Conservation (phyloP, 163 green algal genomes). For the Chloromonas sp. region DNA sequence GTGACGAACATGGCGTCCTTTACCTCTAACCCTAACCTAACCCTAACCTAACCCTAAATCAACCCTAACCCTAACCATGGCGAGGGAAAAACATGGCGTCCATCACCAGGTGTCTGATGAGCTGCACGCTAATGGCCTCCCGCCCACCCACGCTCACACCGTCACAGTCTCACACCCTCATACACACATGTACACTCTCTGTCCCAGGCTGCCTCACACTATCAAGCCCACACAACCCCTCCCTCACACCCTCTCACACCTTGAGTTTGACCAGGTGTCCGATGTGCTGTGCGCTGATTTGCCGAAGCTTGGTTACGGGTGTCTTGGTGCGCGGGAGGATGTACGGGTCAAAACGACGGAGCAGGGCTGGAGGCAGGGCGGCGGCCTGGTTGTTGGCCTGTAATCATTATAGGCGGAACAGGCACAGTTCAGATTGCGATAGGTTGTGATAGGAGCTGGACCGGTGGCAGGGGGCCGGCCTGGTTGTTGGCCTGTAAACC, state of each 20-base stretch:
- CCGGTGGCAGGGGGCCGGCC: too few relatives aligned
- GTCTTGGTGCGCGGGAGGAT: slow-evolving; percentile 63
- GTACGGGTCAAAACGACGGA: slow-evolving; percentile 82
- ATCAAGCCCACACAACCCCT: background rate
- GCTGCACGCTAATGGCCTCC: background rate
- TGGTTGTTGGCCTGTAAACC: too few relatives aligned
- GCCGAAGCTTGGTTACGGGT: slow-evolving; percentile 43
- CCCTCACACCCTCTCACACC: slow-evolving; percentile 14
- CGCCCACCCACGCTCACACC: too few relatives aligned
- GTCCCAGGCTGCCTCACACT: background rate
- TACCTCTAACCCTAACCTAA: too few relatives aligned
- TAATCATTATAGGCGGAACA: background rate
- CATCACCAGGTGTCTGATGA: background rate
- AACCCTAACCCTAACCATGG: too few relatives aligned
- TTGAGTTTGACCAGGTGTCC: slow-evolving; percentile 40
- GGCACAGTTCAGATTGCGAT: too few relatives aligned
- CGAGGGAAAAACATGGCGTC: too few relatives aligned
- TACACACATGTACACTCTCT: background rate
- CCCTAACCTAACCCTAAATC: too few relatives aligned
- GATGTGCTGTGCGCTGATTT: slow-evolving; percentile 35
- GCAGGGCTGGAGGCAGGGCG: slow-evolving; percentile 61
- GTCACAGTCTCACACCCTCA: too few relatives aligned
- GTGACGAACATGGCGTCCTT: too few relatives aligned
- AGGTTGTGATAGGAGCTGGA: too few relatives aligned
- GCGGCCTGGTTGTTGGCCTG: background rate